Base-by-base conservation (phyloP, 345 rosid genomes). In the Moringa oleifera region DNA sequence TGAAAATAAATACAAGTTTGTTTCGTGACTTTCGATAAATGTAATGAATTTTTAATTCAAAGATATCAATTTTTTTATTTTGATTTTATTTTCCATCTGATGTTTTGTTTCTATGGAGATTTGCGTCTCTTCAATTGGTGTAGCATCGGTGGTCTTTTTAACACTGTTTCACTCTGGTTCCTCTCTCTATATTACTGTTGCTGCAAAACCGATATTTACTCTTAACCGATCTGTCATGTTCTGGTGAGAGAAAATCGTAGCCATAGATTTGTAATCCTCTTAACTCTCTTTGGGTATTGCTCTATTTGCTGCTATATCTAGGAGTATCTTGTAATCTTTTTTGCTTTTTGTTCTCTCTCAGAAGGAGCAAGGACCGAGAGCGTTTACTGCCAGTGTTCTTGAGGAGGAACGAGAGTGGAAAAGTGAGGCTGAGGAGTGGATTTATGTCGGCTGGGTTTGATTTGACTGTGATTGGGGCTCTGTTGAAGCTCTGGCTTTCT, bases 401-500 rank as follows among this genome's bases (percentile, higher is more conserved):
- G 47, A 41, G 47, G 47, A 41, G 70, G 69, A 61, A 63, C 49
- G 31, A 33, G 54, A 51, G 31, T 24, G 18, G 58, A 62, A 55
- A 63, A 15, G 51, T 2, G 50, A 66, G 78, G 47, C 25, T 41
- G 70, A 61, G 74, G 63, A 62, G 87, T 57, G 77, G 81, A 81
- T 95, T 78, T 91, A 87, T 95, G 99, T 85, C 94, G 91, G 91
- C 87, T 83, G 81, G 70, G 64, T 79, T 73, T 84, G 85, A 71
- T 70, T 75, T 83, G 95, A 74, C 75, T 82, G 77, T 79, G 81
- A 79, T 80, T 89, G 82, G 85, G 83, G 80, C 84, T 81, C 82
- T 62, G 76, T 79, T 73, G 73, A 64, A 78, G 85, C 81, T 84
- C 85, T 83, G 85, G 68, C 52, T 61, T 65, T 68, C 63, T 23